Evolutionary conservation across 2,329 filamentous ascomycete species (phyloP).

Genomic region (Pseudogymnoascus sp.): DNA sequence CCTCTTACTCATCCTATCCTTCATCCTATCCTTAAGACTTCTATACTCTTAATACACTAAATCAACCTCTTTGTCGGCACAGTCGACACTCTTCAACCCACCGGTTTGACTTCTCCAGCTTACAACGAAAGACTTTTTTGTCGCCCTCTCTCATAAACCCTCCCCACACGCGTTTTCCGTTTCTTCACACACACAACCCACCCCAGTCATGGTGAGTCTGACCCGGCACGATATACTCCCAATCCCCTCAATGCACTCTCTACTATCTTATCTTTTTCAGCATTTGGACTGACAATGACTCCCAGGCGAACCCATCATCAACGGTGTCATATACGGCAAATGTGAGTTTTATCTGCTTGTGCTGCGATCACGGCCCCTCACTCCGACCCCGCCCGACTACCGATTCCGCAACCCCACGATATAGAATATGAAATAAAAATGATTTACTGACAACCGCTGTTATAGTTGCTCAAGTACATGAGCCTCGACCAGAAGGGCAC

Average conservation of each 20-base stretch:
- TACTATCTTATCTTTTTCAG: background rate
- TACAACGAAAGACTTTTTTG: conserved; percentile 3
- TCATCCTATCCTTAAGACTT: background rate
- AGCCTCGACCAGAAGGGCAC: conserved; percentile 79
- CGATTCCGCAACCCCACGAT: background rate
- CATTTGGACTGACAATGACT: conserved; percentile 22
- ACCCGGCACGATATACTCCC: background rate
- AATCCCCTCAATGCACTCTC: background rate
- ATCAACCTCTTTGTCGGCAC: background rate
- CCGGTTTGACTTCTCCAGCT: conserved; percentile 4
- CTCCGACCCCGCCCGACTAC: background rate
- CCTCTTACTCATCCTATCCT: background rate
- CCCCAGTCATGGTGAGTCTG: conserved; percentile 13
- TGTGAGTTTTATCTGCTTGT: conserved; percentile 25
- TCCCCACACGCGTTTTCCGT: conserved; percentile 2
- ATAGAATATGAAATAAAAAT: background rate
- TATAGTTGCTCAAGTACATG: conserved; percentile 85
- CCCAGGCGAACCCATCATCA: conserved; percentile 16
- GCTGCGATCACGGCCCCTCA: conserved; percentile 10
- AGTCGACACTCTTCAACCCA: background rate
- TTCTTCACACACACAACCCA: conserved; percentile 10
- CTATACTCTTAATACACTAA: conserved; percentile 5
- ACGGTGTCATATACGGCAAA: conserved; percentile 32
- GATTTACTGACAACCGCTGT: background rate
- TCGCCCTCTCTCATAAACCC: background rate